These are phyloP conservation scores for Amphirosellinia nigrospora DNA, from an alignment of 495 filamentous ascomycete species.

Conservation along the genomic window DNA sequence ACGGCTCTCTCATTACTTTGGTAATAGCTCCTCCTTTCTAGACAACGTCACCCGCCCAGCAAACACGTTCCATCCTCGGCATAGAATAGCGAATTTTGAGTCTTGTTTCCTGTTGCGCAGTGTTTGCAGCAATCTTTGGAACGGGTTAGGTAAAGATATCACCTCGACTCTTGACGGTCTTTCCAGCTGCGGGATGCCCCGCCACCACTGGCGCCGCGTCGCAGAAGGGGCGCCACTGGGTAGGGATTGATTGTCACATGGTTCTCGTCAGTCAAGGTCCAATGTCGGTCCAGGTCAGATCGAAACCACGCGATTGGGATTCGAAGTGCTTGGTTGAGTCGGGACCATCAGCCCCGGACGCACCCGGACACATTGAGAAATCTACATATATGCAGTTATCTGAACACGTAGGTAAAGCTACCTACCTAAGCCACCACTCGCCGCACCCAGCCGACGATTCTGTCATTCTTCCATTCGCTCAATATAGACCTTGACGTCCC, in stretches of 20 bases:
- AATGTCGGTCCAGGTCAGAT: neutral
- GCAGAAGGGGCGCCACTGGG: neutral
- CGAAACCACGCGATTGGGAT: neutral
- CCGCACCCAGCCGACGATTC: neutral
- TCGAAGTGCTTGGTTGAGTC: neutral
- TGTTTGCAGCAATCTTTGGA: neutral
- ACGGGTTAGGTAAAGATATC: conserved; percentile 4
- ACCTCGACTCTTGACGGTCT: neutral
- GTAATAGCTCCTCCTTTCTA: conserved; percentile 1
- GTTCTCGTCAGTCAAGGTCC: neutral
- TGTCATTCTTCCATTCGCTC: neutral
- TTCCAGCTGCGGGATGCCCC: neutral
- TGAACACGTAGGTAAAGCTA: neutral
- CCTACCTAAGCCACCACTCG: too few relatives aligned
- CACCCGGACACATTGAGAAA: neutral
- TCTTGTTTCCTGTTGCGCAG: neutral
- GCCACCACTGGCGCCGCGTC: neutral
- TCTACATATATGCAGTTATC: neutral
- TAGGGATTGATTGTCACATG: conserved; percentile 2
- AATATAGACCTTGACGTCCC: neutral
- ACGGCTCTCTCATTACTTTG: conserved; percentile 14
- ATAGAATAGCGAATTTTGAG: neutral
- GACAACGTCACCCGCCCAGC: neutral
- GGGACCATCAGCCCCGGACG: neutral
- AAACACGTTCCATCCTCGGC: neutral